Evolutionary conservation across 768 basidiomycete species (phyloP), one percentile per base, ranked within the genome.

Genomic region (Pleurotus cornucopiae): DNA sequence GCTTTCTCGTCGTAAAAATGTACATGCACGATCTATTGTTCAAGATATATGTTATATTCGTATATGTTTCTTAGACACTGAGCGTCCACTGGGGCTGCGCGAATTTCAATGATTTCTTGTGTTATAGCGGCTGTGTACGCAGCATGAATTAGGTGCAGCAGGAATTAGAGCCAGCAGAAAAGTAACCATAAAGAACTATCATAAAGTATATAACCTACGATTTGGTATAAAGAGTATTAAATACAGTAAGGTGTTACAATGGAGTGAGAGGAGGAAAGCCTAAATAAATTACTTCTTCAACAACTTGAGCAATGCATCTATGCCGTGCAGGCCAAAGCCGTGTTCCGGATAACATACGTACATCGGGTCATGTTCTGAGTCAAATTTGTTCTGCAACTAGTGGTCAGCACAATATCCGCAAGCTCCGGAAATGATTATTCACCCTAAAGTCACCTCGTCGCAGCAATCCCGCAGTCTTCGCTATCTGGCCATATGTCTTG

Each of bases 271-370:
- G 9, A 9, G 6, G 7, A 7, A 7, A 12, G 7, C 7, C 9
- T 2, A 11, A 44, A 38, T 51, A n/a, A 21, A n/a, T 23, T 68
- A 76, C 56, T 75, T 75, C 56, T 57, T 66, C 52, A 79, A 48
- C 18, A 73, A 51, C 59, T 74, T 78, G 57, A 79, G 63, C 21
- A 81, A 55, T 7, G 71, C 69, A 41, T 77, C 73, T 43, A 76
- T 71, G 3, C 75, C 75, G 41, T 80, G 75, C 7, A 78, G 57
- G 13, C 77, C 77, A 53, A 81, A 79, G 1, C 73, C 76, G 11
- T 81, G 72, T 4, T 73, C 68, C 2, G 79, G 78, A 57, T 78
- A 80, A 63, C 78, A 80, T 5, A 81, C 74, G 58, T 79, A 81
- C 74, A 79, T 78, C 2, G 71, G 71, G 30, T 73, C 64, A 23